Evolutionary conservation across 148 eudicot genomes (phyloP).

Genomic region (Rhododendron vialii): DNA sequence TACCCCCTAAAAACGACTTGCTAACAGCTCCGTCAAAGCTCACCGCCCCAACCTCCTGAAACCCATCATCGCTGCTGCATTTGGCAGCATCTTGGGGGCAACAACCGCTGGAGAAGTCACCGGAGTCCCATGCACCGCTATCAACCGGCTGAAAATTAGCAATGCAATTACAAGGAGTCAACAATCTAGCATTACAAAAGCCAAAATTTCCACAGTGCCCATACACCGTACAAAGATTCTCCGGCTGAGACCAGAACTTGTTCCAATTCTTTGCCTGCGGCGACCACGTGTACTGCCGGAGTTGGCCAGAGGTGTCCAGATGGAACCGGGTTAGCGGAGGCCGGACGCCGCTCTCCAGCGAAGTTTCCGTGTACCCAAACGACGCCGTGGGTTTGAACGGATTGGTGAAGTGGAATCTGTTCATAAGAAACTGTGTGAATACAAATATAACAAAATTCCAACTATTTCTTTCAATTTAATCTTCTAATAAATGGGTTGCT

Average conservation of each 20-base stretch:
- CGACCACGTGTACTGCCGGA: slow-evolving; percentile 69
- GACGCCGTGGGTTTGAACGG: slow-evolving; percentile 52
- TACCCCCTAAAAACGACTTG: slow-evolving; percentile 30
- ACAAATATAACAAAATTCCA: background rate
- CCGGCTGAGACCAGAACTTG: slow-evolving; percentile 78
- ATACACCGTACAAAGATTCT: slow-evolving; percentile 45
- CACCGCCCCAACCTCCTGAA: slow-evolving; percentile 52
- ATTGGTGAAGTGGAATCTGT: slow-evolving; percentile 33
- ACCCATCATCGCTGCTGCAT: slow-evolving; percentile 40
- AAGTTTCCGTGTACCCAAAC: slow-evolving; percentile 56
- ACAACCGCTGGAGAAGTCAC: slow-evolving; percentile 67
- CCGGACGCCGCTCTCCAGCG: slow-evolving; percentile 21
- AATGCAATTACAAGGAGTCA: slow-evolving; percentile 46
- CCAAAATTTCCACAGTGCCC: slow-evolving; percentile 65
- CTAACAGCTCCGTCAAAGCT: slow-evolving; percentile 40
- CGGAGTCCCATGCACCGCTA: slow-evolving; percentile 36
- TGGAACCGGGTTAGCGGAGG: slow-evolving; percentile 64
- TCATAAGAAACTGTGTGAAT: background rate
- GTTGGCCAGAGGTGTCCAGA: slow-evolving; percentile 41
- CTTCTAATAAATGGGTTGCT: background rate
- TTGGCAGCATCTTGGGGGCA: slow-evolving; percentile 18
- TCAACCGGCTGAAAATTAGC: slow-evolving; percentile 46
- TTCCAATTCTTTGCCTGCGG: slow-evolving; percentile 58
- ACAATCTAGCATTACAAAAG: slow-evolving; percentile 26
- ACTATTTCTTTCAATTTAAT: background rate